Conservation (phyloP, 306 rosid species). For the Argentina anserina region DNA sequence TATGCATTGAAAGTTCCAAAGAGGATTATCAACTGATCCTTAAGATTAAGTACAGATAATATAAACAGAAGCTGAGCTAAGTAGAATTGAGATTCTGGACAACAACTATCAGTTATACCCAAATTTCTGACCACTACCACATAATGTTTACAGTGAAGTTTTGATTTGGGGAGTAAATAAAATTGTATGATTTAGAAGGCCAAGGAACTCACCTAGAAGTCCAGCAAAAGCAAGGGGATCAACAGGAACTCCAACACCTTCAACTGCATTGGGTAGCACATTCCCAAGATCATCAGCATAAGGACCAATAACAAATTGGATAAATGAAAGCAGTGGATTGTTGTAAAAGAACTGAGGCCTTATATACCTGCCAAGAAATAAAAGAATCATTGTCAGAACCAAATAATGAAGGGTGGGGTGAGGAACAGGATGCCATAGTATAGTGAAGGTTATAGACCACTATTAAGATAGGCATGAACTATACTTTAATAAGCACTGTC, state of each 20-base stretch:
- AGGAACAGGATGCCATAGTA: neutral
- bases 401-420: neutral
- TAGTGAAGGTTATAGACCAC: neutral
- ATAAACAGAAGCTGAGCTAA: neutral
- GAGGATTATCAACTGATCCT: neutral
- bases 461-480: neutral
- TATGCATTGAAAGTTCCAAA: neutral
- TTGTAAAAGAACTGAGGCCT: slow-evolving; percentile 90
- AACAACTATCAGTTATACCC: neutral
- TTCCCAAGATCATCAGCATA: slow-evolving; percentile 92
- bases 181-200: neutral
- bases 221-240: slow-evolving; percentile 98
- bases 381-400: neutral
- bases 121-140: neutral
- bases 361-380: slow-evolving; percentile 63
- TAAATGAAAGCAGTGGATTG: slow-evolving; percentile 83
- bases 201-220: slow-evolving; percentile 53
- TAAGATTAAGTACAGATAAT: neutral
- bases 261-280: slow-evolving; percentile 90
- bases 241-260: slow-evolving; percentile 97
- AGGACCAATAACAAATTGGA: slow-evolving; percentile 83
- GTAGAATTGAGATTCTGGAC: neutral
- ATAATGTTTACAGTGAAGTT: neutral
- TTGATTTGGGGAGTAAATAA: neutral
- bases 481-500: neutral